Percentiles rank a stretch among this genome's conserved stretches.
Evolutionary conservation across 139 green algal species (phyloP).

Genomic region (Closterium sp.): DNA sequence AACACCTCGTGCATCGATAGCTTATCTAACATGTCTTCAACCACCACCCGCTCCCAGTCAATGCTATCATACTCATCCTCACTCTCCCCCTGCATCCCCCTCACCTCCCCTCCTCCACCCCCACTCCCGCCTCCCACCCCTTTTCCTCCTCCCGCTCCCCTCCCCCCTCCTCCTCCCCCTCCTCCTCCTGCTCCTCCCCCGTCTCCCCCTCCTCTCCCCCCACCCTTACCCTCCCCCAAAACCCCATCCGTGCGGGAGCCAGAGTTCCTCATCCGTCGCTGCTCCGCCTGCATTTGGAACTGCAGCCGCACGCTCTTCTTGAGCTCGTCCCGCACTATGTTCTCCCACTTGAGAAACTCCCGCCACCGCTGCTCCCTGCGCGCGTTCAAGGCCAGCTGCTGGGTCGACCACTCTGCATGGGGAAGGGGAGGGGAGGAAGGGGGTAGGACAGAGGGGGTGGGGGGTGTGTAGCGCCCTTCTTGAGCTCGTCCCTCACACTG

Average conservation of each 20-base stretch:
- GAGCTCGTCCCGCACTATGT: neutral
- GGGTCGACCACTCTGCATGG: conserved; percentile 13
- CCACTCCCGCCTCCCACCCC: neutral
- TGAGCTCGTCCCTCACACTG: neutral
- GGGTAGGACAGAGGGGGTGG: neutral
- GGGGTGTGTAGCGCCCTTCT: neutral
- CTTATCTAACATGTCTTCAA: neutral
- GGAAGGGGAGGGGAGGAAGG: neutral
- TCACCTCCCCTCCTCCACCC: neutral
- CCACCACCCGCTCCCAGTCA: conserved; percentile 16
- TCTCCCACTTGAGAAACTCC: conserved; percentile 24
- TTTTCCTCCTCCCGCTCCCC: neutral
- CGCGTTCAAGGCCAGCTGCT: neutral
- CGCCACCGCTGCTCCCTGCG: conserved; percentile 19
- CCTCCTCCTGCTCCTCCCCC: neutral
- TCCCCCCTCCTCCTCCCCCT: neutral
- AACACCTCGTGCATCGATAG: conserved; percentile 16
- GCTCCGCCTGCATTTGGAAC: neutral
- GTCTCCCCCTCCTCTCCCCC: neutral
- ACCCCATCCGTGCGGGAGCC: neutral
- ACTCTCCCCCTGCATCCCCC: neutral
- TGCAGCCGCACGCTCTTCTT: neutral
- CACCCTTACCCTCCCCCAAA: neutral
- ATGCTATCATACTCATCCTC: conserved; percentile 7
- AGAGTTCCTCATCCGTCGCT: neutral